These are phyloP conservation scores for Reticulascus tulasneorum DNA, from an alignment of 2,329 filamentous ascomycete species.

Conservation along the genomic window DNA sequence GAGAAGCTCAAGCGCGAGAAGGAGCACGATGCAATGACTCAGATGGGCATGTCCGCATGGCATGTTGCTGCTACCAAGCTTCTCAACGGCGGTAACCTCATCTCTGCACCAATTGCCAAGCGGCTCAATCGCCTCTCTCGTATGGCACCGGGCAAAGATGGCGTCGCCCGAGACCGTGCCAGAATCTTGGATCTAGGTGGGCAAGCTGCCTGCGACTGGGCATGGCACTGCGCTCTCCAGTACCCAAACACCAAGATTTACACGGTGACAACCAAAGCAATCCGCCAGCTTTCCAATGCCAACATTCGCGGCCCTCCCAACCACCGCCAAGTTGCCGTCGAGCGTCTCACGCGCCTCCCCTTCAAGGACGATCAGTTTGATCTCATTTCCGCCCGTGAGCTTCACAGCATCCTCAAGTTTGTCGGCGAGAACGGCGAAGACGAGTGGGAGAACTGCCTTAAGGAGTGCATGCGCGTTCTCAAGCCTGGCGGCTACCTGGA, in stretches of 20 bases:
- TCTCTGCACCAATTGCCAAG: conserved; percentile 61
- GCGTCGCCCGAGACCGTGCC: conserved; percentile 47
- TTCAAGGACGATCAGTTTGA: conserved; percentile 87
- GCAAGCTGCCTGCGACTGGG: conserved; percentile 85
- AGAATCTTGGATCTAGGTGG: conserved; percentile 85
- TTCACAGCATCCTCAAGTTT: conserved; percentile 80
- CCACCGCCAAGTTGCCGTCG: conserved; percentile 77
- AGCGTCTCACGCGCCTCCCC: conserved; percentile 73
- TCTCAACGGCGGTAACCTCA: conserved; percentile 61
- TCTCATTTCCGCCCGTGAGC: conserved; percentile 80
- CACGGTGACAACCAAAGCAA: conserved; percentile 74
- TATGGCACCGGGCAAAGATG: conserved; percentile 39
- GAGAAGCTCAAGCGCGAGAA: conserved; percentile 65
- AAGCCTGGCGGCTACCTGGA: conserved; percentile 93
- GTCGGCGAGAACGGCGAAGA: conserved; percentile 65
- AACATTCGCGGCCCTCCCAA: conserved; percentile 82
- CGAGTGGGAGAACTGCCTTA: conserved; percentile 82
- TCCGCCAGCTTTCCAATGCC: conserved; percentile 66
- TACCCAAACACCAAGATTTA: conserved; percentile 84
- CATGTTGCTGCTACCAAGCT: conserved; percentile 58
- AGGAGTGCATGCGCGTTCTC: conserved; percentile 83
- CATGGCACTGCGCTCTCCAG: conserved; percentile 85
- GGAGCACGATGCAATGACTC: conserved; percentile 74
- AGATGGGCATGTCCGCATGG: conserved; percentile 61
- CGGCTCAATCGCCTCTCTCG: conserved; percentile 53